Percentiles rank a stretch among this genome's conserved stretches.
Conservation (phyloP, 257 asterid genomes). For the Solanum sejunctum region DNA sequence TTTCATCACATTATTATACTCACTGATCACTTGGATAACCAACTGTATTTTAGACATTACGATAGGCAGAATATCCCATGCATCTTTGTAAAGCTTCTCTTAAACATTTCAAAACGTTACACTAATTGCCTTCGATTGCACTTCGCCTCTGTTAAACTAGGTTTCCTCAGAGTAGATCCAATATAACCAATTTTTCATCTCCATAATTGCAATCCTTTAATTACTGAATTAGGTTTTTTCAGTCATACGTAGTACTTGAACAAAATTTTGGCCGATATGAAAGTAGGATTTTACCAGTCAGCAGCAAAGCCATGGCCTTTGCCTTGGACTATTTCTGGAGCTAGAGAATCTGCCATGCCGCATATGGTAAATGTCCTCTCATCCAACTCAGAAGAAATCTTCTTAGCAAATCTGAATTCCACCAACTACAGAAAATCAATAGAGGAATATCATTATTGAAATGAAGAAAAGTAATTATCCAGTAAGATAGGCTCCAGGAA, state of each 20-base stretch:
- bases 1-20: neutral
- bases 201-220: neutral
- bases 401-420: constrained; percentile 91
- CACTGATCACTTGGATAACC: neutral
- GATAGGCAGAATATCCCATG: neutral
- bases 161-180: neutral
- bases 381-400: constrained; percentile 38
- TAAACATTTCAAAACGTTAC: neutral
- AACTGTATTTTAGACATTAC: neutral
- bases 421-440: constrained; percentile 48
- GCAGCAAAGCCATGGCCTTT: constrained; percentile 87
- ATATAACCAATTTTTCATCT: neutral
- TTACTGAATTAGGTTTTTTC: neutral
- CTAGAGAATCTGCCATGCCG: constrained; percentile 78
- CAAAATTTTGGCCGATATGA: neutral
- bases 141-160: neutral
- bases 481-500: neutral
- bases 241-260: neutral
- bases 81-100: neutral
- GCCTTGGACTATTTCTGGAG: constrained; percentile 94
- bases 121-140: neutral
- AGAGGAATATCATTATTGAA: constrained; percentile 14
- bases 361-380: constrained; percentile 79
- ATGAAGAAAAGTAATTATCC: neutral
- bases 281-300: constrained; percentile 59